Evolutionary conservation across 176 grass and related monocot species (phyloP).

Genomic region (Eragrostis curvula): DNA sequence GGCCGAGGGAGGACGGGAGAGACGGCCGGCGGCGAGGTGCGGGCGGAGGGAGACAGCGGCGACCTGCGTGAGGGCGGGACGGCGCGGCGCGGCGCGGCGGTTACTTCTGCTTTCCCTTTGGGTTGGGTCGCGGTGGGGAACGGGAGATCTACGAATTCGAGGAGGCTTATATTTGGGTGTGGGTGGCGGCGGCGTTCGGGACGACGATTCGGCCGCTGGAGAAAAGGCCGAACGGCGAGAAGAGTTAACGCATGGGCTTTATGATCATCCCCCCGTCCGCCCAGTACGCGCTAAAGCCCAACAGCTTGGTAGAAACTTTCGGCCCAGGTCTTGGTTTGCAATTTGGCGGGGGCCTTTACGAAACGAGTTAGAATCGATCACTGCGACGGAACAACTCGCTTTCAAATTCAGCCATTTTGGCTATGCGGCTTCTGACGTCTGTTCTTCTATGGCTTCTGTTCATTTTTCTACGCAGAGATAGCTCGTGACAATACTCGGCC

Average conservation of each 20-base stretch:
- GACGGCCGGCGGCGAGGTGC: neutral
- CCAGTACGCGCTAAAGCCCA: too few species aligned
- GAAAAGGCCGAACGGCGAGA: neutral
- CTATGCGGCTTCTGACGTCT: too few species aligned
- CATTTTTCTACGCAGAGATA: neutral
- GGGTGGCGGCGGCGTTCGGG: neutral
- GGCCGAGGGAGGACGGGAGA: neutral
- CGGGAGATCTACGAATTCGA: neutral
- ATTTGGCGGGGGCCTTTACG: too few species aligned
- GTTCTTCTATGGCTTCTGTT: too few species aligned
- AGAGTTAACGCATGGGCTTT: too few species aligned
- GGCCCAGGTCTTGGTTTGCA: too few species aligned
- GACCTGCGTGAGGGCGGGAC: neutral
- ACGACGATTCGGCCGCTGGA: neutral
- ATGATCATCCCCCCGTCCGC: too few species aligned
- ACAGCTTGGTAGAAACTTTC: too few species aligned
- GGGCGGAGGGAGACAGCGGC: neutral
- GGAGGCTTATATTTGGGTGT: neutral
- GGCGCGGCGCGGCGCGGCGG: neutral
- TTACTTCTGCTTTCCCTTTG: neutral
- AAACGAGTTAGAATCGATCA: too few species aligned
- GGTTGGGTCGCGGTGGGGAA: neutral
- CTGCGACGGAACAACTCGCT: too few species aligned
- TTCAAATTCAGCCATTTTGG: too few species aligned
- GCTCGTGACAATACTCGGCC: neutral